A percentile compares a stretch with the other conserved stretches of the same genome.
These are phyloP conservation scores for Asparagopsis taxiformis DNA, from an alignment of 31 red algal species.

Conservation along the genomic window DNA sequence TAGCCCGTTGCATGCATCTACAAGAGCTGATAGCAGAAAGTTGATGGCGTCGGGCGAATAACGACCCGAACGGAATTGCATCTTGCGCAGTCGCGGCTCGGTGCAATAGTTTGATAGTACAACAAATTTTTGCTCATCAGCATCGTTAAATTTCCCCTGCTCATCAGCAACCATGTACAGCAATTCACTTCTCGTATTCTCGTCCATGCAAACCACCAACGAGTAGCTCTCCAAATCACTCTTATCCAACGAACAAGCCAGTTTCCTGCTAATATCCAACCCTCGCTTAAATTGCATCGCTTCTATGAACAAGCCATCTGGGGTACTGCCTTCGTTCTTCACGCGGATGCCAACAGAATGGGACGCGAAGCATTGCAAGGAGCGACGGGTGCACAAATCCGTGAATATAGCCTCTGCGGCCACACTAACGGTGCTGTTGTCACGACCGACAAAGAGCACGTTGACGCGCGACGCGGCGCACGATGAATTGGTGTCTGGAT, in stretches of 20 bases:
- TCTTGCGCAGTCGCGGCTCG: conserved; percentile 24
- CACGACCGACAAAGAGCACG: conserved; percentile 63
- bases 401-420: conserved; percentile 66
- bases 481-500: neutral
- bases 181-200: conserved; percentile 34
- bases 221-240: conserved; percentile 56
- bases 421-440: conserved; percentile 44
- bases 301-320: conserved; percentile 37
- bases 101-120: conserved; percentile 36
- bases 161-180: conserved; percentile 50
- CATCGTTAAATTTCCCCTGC: conserved; percentile 42
- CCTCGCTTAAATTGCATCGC: conserved; percentile 44
- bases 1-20: conserved; percentile 67
- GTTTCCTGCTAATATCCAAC: conserved; percentile 52
- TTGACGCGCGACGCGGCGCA: conserved; percentile 27
- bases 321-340: conserved; percentile 8
- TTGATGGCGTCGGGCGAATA: conserved; percentile 42
- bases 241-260: conserved; percentile 44
- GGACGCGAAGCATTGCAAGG: conserved; percentile 40
- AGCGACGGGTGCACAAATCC: conserved; percentile 47
- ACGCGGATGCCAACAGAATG: conserved; percentile 56
- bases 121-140: conserved; percentile 45
- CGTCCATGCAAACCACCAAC: conserved; percentile 57
- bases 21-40: conserved; percentile 40
- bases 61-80: conserved; percentile 39